Evolutionary conservation across 2,329 filamentous ascomycete genomes (phyloP).

Genomic region (Acrodontium crateriforme): DNA sequence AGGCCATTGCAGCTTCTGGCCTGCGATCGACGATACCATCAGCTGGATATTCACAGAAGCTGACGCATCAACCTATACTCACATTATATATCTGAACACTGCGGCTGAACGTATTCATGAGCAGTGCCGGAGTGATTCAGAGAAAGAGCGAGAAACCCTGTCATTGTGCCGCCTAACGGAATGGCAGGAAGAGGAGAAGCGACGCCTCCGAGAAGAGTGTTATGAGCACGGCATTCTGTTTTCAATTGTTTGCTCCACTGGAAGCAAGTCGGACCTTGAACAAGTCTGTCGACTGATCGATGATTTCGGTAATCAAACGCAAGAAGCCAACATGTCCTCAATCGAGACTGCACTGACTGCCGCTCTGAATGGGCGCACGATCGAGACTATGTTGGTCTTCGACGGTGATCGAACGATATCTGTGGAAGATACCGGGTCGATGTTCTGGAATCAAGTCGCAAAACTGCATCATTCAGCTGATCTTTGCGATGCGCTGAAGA

Average conservation of each 20-base stretch:
- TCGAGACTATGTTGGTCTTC: conserved; percentile 39
- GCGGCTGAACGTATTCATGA: conserved; percentile 22
- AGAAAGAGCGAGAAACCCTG: conserved; percentile 8
- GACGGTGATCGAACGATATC: conserved; percentile 46
- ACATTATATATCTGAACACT: conserved; percentile 44
- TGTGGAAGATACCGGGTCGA: conserved; percentile 33
- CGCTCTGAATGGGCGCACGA: not conserved
- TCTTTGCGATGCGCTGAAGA: conserved; percentile 39
- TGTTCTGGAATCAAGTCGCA: conserved; percentile 40
- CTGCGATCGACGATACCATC: conserved; percentile 12
- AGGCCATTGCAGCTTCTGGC: conserved; percentile 45
- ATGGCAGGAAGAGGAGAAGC: conserved; percentile 26
- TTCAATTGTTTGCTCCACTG: conserved; percentile 11
- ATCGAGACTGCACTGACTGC: not conserved
- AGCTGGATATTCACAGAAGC: conserved; percentile 27
- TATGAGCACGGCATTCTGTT: conserved; percentile 35
- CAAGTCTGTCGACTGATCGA: conserved; percentile 3
- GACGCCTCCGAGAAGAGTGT: conserved; percentile 32
- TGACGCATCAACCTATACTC: conserved; percentile 38
- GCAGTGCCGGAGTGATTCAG: conserved; percentile 26
- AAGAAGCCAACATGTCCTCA: not conserved
- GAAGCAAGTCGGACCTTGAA: not conserved
- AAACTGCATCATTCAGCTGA: no score
- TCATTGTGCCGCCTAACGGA: conserved; percentile 16
- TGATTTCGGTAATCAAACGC: conserved; percentile 1